Percentiles rank a stretch among this genome's conserved stretches.
phyloP scores from a whole-genome alignment of 2,329 filamentous ascomycete species.

The Ascocoryne sarcoides region DNA sequence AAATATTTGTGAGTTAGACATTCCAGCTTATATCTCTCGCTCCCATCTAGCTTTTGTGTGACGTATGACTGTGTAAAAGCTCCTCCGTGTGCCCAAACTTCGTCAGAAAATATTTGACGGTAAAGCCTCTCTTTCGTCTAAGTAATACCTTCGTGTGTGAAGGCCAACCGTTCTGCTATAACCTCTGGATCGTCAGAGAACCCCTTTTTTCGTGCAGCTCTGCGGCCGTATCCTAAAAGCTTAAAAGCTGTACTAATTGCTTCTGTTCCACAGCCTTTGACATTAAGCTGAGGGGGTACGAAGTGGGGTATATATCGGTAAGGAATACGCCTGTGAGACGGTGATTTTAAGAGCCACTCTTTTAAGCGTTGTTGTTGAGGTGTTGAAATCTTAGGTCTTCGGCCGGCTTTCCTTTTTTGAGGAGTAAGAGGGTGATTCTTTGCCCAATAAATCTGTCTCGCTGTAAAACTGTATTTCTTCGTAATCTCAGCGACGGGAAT shows the following conservation, averaged over 20 bases:
- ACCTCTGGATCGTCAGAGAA: conserved; percentile 5
- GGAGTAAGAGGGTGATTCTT: too few species aligned
- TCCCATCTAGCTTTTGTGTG: neutral
- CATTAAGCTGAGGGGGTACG: too few species aligned
- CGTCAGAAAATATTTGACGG: conserved; percentile 7
- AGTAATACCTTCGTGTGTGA: conserved; percentile 1
- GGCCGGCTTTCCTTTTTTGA: too few species aligned
- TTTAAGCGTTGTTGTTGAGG: too few species aligned
- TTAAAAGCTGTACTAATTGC: neutral
- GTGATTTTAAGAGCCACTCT: too few species aligned
- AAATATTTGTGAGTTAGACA: conserved; percentile 6
- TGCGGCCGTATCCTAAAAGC: neutral
- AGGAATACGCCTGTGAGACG: too few species aligned
- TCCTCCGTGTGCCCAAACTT: conserved; percentile 6
- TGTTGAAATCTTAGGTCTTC: too few species aligned
- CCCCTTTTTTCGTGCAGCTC: conserved; percentile 1
- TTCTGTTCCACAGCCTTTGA: too few species aligned
- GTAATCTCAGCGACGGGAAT: too few species aligned
- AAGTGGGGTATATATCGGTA: too few species aligned
- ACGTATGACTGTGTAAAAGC: conserved; percentile 2
- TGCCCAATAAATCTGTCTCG: too few species aligned
- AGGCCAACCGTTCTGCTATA: neutral
- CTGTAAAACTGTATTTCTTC: too few species aligned
- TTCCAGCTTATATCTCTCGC: neutral
- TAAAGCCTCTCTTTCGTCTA: neutral